Base-by-base conservation (phyloP, 768 basidiomycete species). In the Candolleomyces efflorescens region DNA sequence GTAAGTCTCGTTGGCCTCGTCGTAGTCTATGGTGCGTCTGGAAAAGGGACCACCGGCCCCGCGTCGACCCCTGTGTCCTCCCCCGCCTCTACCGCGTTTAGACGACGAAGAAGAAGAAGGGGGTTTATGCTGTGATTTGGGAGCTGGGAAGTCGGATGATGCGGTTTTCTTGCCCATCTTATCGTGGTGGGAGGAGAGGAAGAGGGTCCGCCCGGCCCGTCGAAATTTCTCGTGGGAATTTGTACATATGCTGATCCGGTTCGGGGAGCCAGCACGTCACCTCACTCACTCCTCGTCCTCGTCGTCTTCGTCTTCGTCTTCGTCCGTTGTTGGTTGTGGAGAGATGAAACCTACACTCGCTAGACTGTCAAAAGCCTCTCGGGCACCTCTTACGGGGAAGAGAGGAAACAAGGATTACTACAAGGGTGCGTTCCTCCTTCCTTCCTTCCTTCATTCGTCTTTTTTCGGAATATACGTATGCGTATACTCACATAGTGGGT, bases 381-480 rank as follows among this genome's bases (percentile, higher is more conserved):
- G 96, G 56, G 78, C 84, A 23, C 83, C 94, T 2, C 76, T 98
- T 51, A 94, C 89, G 0, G 78, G 91, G 0, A 98, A 98, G 70
- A 75, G 86, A 48, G 96, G 84, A 15, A 97, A 97, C 76, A 98
- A 98, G 67, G 93, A 99, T 68, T 98, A 80, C 69, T 98, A 97
- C 80, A 98, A 98, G 73, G 96, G 96, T 89, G 6, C n/a, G 73
- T 61, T 38, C 36, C 37, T 6, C 17, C n/a, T 22, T 17, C 27
- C 20, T 45, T 54, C 32, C 10, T 27, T n/a, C n/a, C n/a, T n/a
- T n/a, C n/a, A n/a, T n/a, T n/a, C n/a, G n/a, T n/a, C n/a, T n/a
- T n/a, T n/a, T n/a, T n/a, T n/a, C n/a, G n/a, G n/a, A n/a, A n/a
- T n/a, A n/a, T n/a, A n/a, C n/a, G n/a, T n/a, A n/a, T n/a, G n/a